Conservation (phyloP, 179 eudicot species). For the Beta macrorhiza region DNA sequence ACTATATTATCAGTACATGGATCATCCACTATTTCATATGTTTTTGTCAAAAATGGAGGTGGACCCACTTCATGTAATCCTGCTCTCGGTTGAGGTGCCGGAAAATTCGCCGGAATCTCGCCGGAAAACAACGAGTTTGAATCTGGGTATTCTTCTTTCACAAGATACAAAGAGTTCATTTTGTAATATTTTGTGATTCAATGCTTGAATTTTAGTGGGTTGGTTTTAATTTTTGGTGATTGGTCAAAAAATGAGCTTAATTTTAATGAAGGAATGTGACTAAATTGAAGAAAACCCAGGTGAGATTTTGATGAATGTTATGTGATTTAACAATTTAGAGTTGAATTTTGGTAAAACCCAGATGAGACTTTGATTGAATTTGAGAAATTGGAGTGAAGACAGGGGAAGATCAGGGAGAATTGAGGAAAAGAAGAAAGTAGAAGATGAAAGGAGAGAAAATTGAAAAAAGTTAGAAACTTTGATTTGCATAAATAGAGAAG, state of each 20-base stretch:
- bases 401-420: background rate
- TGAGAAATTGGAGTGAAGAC: background rate
- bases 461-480: background rate
- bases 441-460: background rate
- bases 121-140: conserved; percentile 27
- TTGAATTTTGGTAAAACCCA: background rate
- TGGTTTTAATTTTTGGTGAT: background rate
- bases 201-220: conserved; percentile 10
- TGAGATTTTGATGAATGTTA: background rate
- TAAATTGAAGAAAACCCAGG: conserved; percentile 2
- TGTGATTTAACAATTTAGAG: no score
- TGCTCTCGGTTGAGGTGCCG: conserved; percentile 67
- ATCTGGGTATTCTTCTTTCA: conserved; percentile 62
- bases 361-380: conserved; percentile 15
- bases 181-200: conserved; percentile 12
- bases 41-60: conserved; percentile 82
- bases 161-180: conserved; percentile 43
- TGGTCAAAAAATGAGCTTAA: background rate
- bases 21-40: conserved; percentile 84
- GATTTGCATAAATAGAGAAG: background rate
- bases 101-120: conserved; percentile 17
- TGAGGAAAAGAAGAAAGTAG: background rate
- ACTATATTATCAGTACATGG: conserved; percentile 47
- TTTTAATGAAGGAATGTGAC: conserved; percentile 13
- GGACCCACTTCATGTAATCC: conserved; percentile 80